Evolutionary conservation across 306 rosid genomes (phyloP), one percentile per base, ranked within the genome.

Genomic region (Cucurbita maxima): DNA sequence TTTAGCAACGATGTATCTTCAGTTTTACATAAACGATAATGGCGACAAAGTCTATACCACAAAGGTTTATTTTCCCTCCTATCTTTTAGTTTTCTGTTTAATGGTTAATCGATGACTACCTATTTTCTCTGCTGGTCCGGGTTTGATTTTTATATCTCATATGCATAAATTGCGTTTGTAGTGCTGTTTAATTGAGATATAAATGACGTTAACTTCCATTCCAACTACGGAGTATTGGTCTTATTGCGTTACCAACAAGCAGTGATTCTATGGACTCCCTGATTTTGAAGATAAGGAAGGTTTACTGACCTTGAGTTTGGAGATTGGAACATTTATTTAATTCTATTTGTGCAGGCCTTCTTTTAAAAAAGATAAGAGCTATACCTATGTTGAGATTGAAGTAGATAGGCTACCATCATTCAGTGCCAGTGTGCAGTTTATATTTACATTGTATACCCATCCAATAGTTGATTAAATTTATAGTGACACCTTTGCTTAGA

Each of bases 11-110:
- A 88, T 91, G 97, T 91, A 88, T 86, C 97, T 91, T 69, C 96
- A 88, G 75, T 87, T 37, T 78, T 91, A 91, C 87, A 88, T 91
- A 16, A 91, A 88, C 60, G 96, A 91, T 11, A 87, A 88, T 47
- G 97, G 96, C 10, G 89, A 87, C 73, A 91, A 91, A 73, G 96
- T 91, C 74, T 91, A 88, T 86, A 91, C 96, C 43, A 86, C 97
- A 0, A 91, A 91, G 97, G 93, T 86, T 44, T 48, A 77, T 40
- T 10, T 47, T 40, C 68, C 51, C 58, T 47, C 52, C 16, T 1
- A 12, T 36, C 9, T 18, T 59, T 30, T 9, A 6, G 15, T 44
- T 48, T 55, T 58, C 25, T 14, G 43, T 25, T 25, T 12, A 10
- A 36, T 3, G 10, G 25, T 52, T 36, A n/a, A 15, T 14, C 14